These are phyloP conservation scores for Ehretia macrophylla DNA, from an alignment of 257 asterid genomes.

Conservation along the genomic window DNA sequence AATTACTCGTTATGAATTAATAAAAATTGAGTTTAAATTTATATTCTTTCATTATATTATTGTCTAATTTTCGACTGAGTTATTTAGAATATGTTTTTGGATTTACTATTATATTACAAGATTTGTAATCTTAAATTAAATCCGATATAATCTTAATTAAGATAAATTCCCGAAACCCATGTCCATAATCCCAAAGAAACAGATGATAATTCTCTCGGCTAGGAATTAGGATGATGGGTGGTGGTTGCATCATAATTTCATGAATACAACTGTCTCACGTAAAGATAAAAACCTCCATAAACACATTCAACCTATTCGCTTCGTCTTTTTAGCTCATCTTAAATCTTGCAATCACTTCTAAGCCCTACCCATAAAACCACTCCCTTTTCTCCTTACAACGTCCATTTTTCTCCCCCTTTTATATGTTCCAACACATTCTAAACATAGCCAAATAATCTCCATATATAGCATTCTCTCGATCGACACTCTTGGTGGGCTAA, in stretches of 20 bases:
- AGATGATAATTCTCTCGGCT: not conserved
- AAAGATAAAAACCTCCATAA: not conserved
- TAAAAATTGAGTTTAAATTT: too few relatives aligned
- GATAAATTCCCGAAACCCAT: too few relatives aligned
- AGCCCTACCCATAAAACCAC: too few relatives aligned
- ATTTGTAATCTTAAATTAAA: too few relatives aligned
- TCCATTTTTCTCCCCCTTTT: not conserved
- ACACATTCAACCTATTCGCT: not conserved
- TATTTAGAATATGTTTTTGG: too few relatives aligned
- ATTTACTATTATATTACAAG: too few relatives aligned
- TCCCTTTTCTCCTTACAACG: not conserved
- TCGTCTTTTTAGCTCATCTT: not conserved
- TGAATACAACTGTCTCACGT: constrained; percentile 1
- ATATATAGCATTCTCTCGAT: constrained; percentile 5
- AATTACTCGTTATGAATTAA: too few relatives aligned
- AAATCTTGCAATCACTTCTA: too few relatives aligned
- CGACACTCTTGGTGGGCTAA: not conserved
- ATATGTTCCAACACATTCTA: not conserved
- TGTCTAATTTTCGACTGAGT: too few relatives aligned
- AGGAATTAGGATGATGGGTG: not conserved
- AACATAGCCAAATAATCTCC: not conserved
- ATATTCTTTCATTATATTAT: too few relatives aligned
- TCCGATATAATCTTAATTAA: too few relatives aligned
- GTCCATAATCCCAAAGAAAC: too few relatives aligned
- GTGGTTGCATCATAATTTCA: not conserved